Evolutionary conservation across 306 rosid species (phyloP), one percentile per base, ranked within the genome.

Genomic region (Malus asiatica): DNA sequence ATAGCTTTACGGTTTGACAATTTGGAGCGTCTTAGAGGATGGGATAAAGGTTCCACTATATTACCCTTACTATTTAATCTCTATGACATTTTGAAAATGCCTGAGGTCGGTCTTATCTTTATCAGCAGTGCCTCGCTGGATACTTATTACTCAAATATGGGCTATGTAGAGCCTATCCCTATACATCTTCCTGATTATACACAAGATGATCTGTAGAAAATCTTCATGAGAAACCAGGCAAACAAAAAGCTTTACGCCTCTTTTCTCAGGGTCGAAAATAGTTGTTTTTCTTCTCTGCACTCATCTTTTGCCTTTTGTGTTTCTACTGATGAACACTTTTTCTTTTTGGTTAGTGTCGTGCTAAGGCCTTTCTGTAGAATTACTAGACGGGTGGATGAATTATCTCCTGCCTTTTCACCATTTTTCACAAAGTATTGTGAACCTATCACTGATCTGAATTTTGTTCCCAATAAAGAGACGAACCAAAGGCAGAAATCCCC

Each of bases 111-210:
- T 73, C 44, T 95, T 73, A 84, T 95, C 88, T 95, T 95, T 76
- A 85, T 90, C 78, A 92, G 99, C 88, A 83, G 68, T 67, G 82
- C 92, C 67, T 95, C 98, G 9, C 97, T 92, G 1, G 99, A 92
- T 84, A 88, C 96, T 66, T 92, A 82, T 84, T 89, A 90, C 83
- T 74, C 93, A 64, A 90, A 77, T 80, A 86, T 90, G 97, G 93
- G 96, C 33, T 92, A 83, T 82, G 74, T 85, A 33, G 97, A 92
- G 70, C 97, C 97, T 66, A 62, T 87, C 69, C 93, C 97, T 35
- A 10, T 92, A 46, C 84, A 80, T 85, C 87, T 95, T 81, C 85
- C 91, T 68, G 93, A 95, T 83, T 95, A 95, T 76, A 83, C 86
- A 9, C 97, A 92, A 83, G 90, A 70, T 16, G 93, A 88, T 82